Evolutionary conservation across 2,329 filamentous ascomycete species (phyloP).

Genomic region (Neonectria magnoliae): DNA sequence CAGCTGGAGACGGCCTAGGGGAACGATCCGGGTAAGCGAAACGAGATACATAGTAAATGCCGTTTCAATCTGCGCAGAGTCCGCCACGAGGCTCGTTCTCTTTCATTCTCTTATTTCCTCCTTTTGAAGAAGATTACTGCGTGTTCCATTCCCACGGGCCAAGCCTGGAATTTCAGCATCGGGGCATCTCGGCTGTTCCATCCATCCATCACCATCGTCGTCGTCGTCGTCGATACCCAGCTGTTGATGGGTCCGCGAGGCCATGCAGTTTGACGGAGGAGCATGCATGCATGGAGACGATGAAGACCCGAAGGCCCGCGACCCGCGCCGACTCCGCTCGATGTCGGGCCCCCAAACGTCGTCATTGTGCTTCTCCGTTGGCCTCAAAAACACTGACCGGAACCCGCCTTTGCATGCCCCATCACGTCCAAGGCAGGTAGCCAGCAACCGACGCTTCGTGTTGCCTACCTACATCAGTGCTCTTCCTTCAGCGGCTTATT

Average conservation of each 20-base stretch:
- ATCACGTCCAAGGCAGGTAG: not conserved
- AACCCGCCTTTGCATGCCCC: not conserved
- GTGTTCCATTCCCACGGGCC: slow-evolving; percentile 23
- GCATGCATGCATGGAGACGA: slow-evolving; percentile 20
- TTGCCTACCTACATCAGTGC: slow-evolving; percentile 22
- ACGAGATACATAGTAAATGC: slow-evolving; percentile 39
- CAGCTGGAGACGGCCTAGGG: slow-evolving; percentile 29
- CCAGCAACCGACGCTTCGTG: not conserved
- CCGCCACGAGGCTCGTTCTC: slow-evolving; percentile 36
- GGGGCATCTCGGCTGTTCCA: slow-evolving; percentile 21
- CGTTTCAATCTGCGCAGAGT: slow-evolving; percentile 38
- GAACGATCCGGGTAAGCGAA: slow-evolving; percentile 40
- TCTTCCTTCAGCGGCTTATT: slow-evolving; percentile 21
- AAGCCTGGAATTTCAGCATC: not conserved
- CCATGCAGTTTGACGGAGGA: slow-evolving; percentile 13
- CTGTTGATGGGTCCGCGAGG: slow-evolving; percentile 1
- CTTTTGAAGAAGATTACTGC: slow-evolving; percentile 15
- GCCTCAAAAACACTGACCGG: not conserved
- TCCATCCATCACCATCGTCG: not conserved
- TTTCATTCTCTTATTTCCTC: slow-evolving; percentile 33
- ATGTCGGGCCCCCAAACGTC: slow-evolving; percentile 26
- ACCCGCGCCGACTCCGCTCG: slow-evolving; percentile 21
- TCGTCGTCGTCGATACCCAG: not conserved
- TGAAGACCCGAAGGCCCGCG: slow-evolving; percentile 20
- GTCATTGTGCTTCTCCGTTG: slow-evolving; percentile 31